Evolutionary conservation across 176 grass and related monocot species (phyloP).

Genomic region (Guadua angustifolia): DNA sequence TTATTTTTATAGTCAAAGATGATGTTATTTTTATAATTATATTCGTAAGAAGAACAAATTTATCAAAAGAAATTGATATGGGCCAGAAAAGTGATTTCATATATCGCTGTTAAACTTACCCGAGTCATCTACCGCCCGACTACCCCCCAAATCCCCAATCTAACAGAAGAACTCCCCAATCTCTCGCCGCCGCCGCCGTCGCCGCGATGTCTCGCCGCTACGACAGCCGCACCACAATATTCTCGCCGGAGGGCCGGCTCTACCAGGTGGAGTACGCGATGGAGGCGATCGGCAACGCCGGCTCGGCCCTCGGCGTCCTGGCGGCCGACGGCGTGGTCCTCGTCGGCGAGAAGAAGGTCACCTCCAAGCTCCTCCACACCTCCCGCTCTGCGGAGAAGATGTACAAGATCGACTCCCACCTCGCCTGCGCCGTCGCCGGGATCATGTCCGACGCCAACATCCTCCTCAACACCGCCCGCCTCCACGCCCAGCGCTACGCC

Average conservation of each 20-base stretch:
- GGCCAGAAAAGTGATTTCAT: too few relatives aligned
- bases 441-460: conserved; percentile 99
- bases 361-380: conserved; percentile 91
- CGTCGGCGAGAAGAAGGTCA: conserved; percentile 95
- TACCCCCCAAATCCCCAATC: conserved; percentile 1
- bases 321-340: conserved; percentile 73
- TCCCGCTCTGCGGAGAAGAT: conserved; percentile 94
- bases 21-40: too few relatives aligned
- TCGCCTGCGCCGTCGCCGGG: conserved; percentile 87
- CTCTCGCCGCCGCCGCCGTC: conserved; percentile 42
- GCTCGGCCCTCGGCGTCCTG: conserved; percentile 79
- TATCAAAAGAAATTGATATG: too few relatives aligned
- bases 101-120: background rate
- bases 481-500: conserved; percentile 91
- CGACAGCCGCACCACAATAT: conserved; percentile 94
- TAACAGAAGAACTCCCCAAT: background rate
- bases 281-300: conserved; percentile 94
- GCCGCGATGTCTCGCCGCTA: conserved; percentile 83
- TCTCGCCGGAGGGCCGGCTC: conserved; percentile 88
- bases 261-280: conserved; percentile 99
- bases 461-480: conserved; percentile 89
- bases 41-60: too few relatives aligned
- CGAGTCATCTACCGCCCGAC: background rate
- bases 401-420: conserved; percentile 95
- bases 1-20: too few relatives aligned